Evolutionary conservation across 805 yeast genomes (phyloP), one percentile per base, ranked within the genome.

Genomic region (Pichia kluyveri): DNA sequence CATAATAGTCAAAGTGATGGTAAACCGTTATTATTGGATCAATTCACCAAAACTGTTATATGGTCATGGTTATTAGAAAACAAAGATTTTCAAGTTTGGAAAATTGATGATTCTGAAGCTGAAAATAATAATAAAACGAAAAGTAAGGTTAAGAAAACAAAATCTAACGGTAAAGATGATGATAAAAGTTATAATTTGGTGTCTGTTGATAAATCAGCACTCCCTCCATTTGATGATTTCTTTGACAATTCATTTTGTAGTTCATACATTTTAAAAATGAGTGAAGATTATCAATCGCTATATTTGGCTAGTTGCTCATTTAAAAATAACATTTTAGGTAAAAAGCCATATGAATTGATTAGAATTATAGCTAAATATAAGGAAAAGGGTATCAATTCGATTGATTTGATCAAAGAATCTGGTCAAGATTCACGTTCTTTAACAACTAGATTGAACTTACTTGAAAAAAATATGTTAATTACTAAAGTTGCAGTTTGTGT

Each of bases 381-480:
- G 26, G 64, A 69, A 0, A 56, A 61, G 1, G 93, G 93, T 10
- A 76, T 83, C 15, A 70, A 76, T 43, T 76, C 90, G 0, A 66
- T 78, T 31, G 79, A 77, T 27, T 66, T 84, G 49, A 75, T 81
- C 2, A 65, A 67, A 39, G 69, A 65, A 18, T 76, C 89, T 0
- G 76, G 76, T 9, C 93, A 84, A 62, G 93, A 84, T 56, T 76
- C 82, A 17, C 71, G 91, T 53, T 82, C 89, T 49, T 68, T 83
- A 39, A 80, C 89, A 0, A 69, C 79, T 1, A 70, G 93, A 54
- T 67, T 83, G 45, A 79, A 76, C 55, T 71, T 72, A 40, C 64
- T 84, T 18, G 77, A 72, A 49, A 75, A 70, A 9, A 60, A 69
- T 37, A 77, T 76, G 19, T 62, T 80, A 17, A 72, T 82, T 6